Conservation (phyloP, 495 filamentous ascomycete species). For the Haplographium delicatum region DNA sequence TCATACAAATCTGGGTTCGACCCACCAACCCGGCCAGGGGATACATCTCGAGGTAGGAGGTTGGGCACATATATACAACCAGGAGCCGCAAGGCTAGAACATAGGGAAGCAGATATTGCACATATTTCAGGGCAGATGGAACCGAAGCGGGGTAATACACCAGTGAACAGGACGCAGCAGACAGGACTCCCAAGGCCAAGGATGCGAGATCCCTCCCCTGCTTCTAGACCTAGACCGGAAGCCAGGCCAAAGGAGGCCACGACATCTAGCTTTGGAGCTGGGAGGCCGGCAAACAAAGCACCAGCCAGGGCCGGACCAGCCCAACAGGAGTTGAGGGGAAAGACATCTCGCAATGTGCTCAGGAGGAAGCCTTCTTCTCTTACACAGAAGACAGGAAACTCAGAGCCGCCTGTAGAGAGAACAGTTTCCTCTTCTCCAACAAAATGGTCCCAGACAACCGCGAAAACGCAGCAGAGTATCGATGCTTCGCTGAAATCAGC, state of each 20-base stretch:
- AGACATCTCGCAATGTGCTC: slow-evolving; percentile 36
- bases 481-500: slow-evolving; percentile 21
- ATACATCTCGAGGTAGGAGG: slow-evolving; percentile 17
- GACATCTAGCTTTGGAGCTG: slow-evolving; percentile 22
- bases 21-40: slow-evolving; percentile 23
- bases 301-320: slow-evolving; percentile 7
- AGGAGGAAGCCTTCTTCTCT: slow-evolving; percentile 43
- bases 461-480: slow-evolving; percentile 31
- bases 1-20: slow-evolving; percentile 28
- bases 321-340: slow-evolving; percentile 20
- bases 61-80: slow-evolving; percentile 16
- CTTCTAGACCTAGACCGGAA: slow-evolving; percentile 8
- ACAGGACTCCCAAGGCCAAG: slow-evolving; percentile 17
- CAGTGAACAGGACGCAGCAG: slow-evolving; percentile 6
- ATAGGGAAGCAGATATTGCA: slow-evolving; percentile 16
- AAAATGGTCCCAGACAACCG: slow-evolving; percentile 19
- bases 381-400: slow-evolving; percentile 29
- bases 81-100: slow-evolving; percentile 7
- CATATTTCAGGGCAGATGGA: slow-evolving; percentile 17
- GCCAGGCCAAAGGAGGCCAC: slow-evolving; percentile 1
- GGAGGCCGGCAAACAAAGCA: slow-evolving; percentile 17
- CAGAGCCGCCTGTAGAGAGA: slow-evolving; percentile 5
- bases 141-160: neutral
- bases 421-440: slow-evolving; percentile 15
- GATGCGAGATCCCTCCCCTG: slow-evolving; percentile 18